These are phyloP conservation scores for Flaveria robusta DNA, from an alignment of 129 eudicot genomes.

Conservation along the genomic window DNA sequence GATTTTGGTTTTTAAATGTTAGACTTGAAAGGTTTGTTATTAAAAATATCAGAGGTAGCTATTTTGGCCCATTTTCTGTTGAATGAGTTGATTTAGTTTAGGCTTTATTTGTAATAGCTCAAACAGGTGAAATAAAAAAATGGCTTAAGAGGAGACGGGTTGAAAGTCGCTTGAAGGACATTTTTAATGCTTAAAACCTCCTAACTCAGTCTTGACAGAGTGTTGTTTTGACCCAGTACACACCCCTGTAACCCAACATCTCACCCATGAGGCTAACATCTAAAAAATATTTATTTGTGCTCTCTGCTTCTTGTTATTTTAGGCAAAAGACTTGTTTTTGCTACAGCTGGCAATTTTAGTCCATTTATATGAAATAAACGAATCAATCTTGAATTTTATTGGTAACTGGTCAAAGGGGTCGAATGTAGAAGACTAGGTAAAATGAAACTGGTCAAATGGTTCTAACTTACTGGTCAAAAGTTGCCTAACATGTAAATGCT, in stretches of 20 bases:
- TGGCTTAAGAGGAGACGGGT: background rate
- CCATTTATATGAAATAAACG: background rate
- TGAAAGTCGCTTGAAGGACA: background rate
- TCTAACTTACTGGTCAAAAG: background rate
- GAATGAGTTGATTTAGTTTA: background rate
- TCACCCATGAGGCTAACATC: background rate
- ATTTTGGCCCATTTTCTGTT: background rate
- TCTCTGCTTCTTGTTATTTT: background rate
- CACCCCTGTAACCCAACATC: background rate
- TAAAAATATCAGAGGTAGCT: background rate
- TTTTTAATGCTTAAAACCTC: background rate
- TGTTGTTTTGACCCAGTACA: background rate
- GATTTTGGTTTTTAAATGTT: conserved; percentile 1
- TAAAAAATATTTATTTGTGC: background rate
- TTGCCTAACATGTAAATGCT: background rate
- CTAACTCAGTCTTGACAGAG: background rate
- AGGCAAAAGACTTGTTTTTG: background rate
- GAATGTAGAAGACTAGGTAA: background rate
- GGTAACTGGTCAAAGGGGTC: background rate
- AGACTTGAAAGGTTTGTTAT: too few relatives aligned
- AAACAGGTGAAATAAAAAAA: background rate
- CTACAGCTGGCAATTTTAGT: background rate
- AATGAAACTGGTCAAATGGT: background rate
- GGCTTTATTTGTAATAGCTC: background rate
- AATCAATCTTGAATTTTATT: background rate